Evolutionary conservation across 805 yeast species (phyloP).

Genomic region (Hanseniaspora valbyensis): DNA sequence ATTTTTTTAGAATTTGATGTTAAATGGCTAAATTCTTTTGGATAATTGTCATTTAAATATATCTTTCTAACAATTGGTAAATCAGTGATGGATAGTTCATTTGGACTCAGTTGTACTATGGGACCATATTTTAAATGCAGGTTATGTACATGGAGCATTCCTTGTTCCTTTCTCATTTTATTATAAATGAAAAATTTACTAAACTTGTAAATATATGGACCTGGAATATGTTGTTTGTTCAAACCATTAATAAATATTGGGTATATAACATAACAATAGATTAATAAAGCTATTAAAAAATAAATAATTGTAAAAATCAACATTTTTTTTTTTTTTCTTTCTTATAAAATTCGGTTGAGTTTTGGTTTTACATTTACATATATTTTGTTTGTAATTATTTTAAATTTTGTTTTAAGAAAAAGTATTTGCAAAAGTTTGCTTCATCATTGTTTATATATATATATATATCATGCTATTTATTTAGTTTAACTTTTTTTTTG

Average conservation of each 20-base stretch:
- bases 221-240: slow-evolving; percentile 37
- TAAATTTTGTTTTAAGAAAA: too few species aligned
- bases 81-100: slow-evolving; percentile 48
- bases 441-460: too few species aligned
- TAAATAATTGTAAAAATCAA: not conserved
- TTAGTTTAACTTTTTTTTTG: too few species aligned
- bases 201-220: slow-evolving; percentile 44
- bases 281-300: not conserved
- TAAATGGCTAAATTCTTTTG: slow-evolving; percentile 27
- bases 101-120: slow-evolving; percentile 15
- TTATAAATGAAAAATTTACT: slow-evolving; percentile 34
- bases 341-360: too few species aligned
- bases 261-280: slow-evolving; percentile 32
- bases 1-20: not conserved
- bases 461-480: too few species aligned
- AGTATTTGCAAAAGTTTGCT: too few species aligned
- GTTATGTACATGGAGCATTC: slow-evolving; percentile 39
- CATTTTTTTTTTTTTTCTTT: not conserved
- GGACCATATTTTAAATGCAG: slow-evolving; percentile 15
- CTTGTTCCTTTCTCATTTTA: slow-evolving; percentile 37
- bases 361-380: too few species aligned
- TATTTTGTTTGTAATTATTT: too few species aligned
- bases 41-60: slow-evolving; percentile 46
- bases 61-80: slow-evolving; percentile 41
- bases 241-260: slow-evolving; percentile 44